phyloP scores from a whole-genome alignment of 441 rosid genomes.

The Croton setiger region DNA sequence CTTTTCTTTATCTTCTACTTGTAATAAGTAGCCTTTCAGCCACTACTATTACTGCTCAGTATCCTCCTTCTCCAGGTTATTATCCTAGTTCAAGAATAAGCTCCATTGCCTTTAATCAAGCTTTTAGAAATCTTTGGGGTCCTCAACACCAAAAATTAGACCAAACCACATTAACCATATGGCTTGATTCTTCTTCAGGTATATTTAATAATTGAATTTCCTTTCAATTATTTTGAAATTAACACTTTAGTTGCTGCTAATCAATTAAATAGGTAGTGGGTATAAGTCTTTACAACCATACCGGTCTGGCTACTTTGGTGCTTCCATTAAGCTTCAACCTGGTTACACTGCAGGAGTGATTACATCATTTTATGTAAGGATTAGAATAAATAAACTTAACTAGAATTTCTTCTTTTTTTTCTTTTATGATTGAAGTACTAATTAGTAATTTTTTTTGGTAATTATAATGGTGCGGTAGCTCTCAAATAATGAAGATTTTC shows the following conservation, averaged over 20 bases:
- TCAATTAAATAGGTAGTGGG: constrained; percentile 65
- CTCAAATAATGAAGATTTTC: constrained; percentile 79
- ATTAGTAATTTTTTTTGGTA: neutral
- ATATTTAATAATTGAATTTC: too few relatives aligned
- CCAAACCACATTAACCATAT: constrained; percentile 60
- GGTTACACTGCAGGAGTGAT: constrained; percentile 97
- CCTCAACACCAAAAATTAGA: constrained; percentile 74
- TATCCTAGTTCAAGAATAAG: constrained; percentile 68
- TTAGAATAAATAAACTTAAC: neutral
- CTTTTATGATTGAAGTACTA: too few relatives aligned
- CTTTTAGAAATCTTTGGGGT: constrained; percentile 85
- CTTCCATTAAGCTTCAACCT: constrained; percentile 75
- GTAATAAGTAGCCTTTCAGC: constrained; percentile 26
- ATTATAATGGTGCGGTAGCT: constrained; percentile 42
- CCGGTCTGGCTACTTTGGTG: constrained; percentile 85
- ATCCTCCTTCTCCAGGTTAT: constrained; percentile 92
- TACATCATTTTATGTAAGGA: constrained; percentile 71
- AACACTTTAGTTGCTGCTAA: neutral
- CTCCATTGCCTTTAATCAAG: constrained; percentile 58
- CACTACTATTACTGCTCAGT: constrained; percentile 40
- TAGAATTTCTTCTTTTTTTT: too few relatives aligned
- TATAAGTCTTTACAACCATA: constrained; percentile 71
- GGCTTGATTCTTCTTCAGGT: constrained; percentile 90
- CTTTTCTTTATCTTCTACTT: constrained; percentile 13
- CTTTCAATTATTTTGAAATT: neutral